A percentile compares a stretch with the other conserved stretches of the same genome.
Evolutionary conservation across 2,329 filamentous ascomycete species (phyloP).

Genomic region (Penicillium thymicola): DNA sequence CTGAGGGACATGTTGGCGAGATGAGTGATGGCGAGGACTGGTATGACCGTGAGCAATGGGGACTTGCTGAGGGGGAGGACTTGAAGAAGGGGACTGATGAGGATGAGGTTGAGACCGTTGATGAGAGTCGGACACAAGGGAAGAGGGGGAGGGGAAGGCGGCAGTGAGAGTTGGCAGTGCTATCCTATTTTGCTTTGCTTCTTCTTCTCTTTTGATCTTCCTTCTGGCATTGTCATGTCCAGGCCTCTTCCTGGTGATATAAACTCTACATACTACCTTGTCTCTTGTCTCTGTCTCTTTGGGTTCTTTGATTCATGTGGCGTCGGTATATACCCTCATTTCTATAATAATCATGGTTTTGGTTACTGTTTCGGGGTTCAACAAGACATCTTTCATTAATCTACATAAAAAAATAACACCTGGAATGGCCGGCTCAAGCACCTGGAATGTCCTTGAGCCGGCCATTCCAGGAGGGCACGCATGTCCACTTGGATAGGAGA

Average conservation of each 20-base stretch:
- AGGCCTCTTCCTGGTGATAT: neutral
- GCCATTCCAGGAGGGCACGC: constrained; percentile 1
- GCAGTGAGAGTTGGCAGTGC: constrained; percentile 17
- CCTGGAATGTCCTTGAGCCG: neutral
- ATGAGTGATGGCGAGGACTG: constrained; percentile 68
- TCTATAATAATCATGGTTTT: constrained; percentile 1
- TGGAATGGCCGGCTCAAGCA: too few species aligned
- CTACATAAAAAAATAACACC: neutral
- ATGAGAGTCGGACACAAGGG: constrained; percentile 39
- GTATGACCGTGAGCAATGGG: constrained; percentile 63
- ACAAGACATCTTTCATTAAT: neutral
- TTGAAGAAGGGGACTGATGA: constrained; percentile 60
- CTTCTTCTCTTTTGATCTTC: neutral
- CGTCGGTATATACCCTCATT: constrained; percentile 12
- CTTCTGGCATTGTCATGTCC: constrained; percentile 1
- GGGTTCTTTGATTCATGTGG: constrained; percentile 7
- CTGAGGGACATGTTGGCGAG: constrained; percentile 62
- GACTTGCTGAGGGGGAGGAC: constrained; percentile 51
- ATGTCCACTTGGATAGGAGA: neutral
- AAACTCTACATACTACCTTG: neutral
- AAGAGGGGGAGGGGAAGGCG: constrained; percentile 42
- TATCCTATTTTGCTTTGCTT: neutral
- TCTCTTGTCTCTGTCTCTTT: neutral
- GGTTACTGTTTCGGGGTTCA: neutral
- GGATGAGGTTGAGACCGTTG: constrained; percentile 56